Evolutionary conservation across 2,329 filamentous ascomycete genomes (phyloP).

Genomic region (Fusarium mundagurra): DNA sequence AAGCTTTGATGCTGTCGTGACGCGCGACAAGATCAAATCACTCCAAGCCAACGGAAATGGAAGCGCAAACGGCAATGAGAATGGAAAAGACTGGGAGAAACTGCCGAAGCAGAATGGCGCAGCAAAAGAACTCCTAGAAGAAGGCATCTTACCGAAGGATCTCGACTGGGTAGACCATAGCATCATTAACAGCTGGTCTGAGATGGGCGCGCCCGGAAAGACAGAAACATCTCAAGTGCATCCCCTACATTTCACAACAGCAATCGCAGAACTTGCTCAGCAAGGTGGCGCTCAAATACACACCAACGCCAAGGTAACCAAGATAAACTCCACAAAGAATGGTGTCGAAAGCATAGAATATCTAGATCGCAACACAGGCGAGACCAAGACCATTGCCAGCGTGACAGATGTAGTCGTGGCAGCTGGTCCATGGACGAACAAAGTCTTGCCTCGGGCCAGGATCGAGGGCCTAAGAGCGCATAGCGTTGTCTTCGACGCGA

Average conservation of each 20-base stretch:
- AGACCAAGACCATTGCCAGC: conserved; percentile 49
- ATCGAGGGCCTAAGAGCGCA: conserved; percentile 70
- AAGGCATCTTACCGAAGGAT: conserved; percentile 75
- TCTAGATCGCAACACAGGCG: conserved; percentile 57
- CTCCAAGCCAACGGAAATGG: conserved; percentile 37
- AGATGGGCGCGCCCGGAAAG: conserved; percentile 77
- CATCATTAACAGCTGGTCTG: conserved; percentile 74
- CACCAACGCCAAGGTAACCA: conserved; percentile 72
- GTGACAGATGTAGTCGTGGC: conserved; percentile 66
- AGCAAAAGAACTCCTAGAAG: conserved; percentile 59
- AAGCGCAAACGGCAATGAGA: conserved; percentile 4
- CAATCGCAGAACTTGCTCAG: conserved; percentile 80
- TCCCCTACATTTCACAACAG: conserved; percentile 87
- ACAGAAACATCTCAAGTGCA: conserved; percentile 93
- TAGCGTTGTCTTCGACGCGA: conserved; percentile 70
- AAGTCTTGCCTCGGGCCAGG: conserved; percentile 65
- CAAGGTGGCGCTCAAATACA: conserved; percentile 75
- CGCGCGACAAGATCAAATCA: conserved; percentile 48
- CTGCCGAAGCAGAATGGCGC: conserved; percentile 67
- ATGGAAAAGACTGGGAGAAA: conserved; percentile 66
- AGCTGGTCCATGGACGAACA: conserved; percentile 71
- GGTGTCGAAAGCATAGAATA: conserved; percentile 71
- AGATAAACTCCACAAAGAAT: conserved; percentile 65
- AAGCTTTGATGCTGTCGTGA: conserved; percentile 55
- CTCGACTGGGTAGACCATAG: conserved; percentile 85